These are phyloP conservation scores for Picochlorum sp. DNA, from an alignment of 139 green algal species.

Conservation along the genomic window DNA sequence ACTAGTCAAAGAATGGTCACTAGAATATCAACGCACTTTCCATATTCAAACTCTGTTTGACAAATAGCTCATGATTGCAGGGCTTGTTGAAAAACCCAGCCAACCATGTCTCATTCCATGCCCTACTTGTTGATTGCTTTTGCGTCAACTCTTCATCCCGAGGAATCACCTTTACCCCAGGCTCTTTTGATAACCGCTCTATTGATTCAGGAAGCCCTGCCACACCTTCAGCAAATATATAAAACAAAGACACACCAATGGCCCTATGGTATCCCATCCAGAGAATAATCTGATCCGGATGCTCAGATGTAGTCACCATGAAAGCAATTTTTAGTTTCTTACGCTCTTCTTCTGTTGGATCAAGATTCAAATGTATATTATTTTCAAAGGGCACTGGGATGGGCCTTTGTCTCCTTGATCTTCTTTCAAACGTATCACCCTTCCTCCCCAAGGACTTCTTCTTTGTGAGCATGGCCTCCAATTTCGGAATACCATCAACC, in stretches of 20 bases:
- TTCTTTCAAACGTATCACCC: not conserved
- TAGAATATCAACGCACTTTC: not conserved
- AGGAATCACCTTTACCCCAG: slow-evolving; percentile 39
- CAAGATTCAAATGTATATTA: not conserved
- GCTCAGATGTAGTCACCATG: slow-evolving; percentile 45
- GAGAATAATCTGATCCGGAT: slow-evolving; percentile 33
- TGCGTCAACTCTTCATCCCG: slow-evolving; percentile 35
- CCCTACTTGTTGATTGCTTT: slow-evolving; percentile 35
- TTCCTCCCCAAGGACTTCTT: not conserved
- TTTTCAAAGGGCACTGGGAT: not conserved
- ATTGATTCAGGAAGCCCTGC: slow-evolving; percentile 15
- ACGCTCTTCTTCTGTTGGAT: not conserved
- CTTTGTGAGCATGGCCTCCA: slow-evolving; percentile 11
- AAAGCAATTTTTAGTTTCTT: slow-evolving; percentile 42
- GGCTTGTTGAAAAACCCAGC: slow-evolving; percentile 75
- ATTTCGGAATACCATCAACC: slow-evolving; percentile 3
- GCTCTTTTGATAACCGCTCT: slow-evolving; percentile 17
- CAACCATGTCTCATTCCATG: slow-evolving; percentile 82
- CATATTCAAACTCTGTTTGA: slow-evolving; percentile 75
- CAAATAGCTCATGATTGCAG: slow-evolving; percentile 86
- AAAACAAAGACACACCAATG: slow-evolving; percentile 46
- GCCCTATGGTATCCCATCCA: slow-evolving; percentile 49
- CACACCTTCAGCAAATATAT: slow-evolving; percentile 56
- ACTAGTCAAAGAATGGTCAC: slow-evolving; percentile 3
- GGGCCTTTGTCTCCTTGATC: not conserved